phyloP scores from a whole-genome alignment of 2,329 filamentous ascomycete species.

The Neopestalotiopsis sp. region DNA sequence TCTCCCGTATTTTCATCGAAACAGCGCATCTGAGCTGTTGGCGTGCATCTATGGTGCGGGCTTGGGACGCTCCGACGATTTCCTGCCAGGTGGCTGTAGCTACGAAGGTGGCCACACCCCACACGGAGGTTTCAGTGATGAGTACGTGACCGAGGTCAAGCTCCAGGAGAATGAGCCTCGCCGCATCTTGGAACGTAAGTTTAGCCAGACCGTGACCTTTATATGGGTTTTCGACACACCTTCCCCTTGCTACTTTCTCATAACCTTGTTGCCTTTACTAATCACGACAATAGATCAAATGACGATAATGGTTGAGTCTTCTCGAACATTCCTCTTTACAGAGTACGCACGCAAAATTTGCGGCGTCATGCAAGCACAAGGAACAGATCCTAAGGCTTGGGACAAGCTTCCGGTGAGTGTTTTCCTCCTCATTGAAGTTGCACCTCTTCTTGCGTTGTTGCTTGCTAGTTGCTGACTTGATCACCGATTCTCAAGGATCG shows the following conservation, averaged over 20 bases:
- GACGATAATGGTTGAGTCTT: neutral
- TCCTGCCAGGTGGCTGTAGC: conserved; percentile 6
- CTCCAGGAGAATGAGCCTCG: neutral
- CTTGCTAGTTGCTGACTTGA: neutral
- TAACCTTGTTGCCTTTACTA: neutral
- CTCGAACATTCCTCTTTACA: neutral
- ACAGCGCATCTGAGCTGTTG: conserved; percentile 53
- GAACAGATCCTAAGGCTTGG: neutral
- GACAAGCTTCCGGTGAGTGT: neutral
- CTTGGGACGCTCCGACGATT: neutral
- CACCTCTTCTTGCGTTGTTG: neutral
- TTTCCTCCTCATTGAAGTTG: neutral
- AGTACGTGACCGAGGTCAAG: neutral
- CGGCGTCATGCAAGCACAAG: neutral
- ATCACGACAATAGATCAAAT: neutral
- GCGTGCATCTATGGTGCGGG: conserved; percentile 36
- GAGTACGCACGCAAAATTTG: neutral
- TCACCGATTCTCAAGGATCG: neutral
- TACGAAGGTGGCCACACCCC: conserved; percentile 12
- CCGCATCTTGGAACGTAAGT: neutral
- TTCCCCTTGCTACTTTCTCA: neutral
- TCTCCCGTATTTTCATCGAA: conserved; percentile 61
- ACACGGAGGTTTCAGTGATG: neutral
- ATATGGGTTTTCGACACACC: neutral
- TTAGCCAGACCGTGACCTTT: neutral